These are phyloP conservation scores for Saturnispora sanitii DNA, from an alignment of 805 yeast species.

Conservation along the genomic window DNA sequence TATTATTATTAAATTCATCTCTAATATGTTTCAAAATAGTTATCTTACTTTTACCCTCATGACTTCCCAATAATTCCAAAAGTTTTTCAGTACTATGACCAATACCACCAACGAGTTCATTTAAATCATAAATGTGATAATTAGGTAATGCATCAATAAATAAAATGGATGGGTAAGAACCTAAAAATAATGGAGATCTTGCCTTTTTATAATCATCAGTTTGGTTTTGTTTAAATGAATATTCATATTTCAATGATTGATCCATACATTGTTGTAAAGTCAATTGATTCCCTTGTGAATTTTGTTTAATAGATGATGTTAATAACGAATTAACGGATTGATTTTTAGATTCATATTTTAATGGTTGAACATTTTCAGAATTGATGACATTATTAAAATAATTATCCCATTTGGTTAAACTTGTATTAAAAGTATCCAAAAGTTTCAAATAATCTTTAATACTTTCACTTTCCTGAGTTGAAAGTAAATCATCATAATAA, in stretches of 20 bases:
- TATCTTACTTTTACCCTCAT: constrained; percentile 2
- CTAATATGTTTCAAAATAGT: constrained; percentile 42
- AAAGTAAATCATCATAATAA: constrained; percentile 76
- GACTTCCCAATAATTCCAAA: constrained; percentile 1
- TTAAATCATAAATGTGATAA: constrained; percentile 47
- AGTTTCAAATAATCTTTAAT: constrained; percentile 52
- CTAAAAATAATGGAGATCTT: constrained; percentile 48
- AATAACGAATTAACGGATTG: constrained; percentile 1
- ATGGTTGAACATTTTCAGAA: constrained; percentile 23
- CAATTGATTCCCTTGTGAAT: constrained; percentile 32
- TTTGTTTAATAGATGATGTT: constrained; percentile 36
- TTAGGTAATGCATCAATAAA: constrained; percentile 49
- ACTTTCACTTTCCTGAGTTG: constrained; percentile 2
- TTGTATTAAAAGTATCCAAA: constrained; percentile 57
- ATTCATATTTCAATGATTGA: constrained; percentile 54
- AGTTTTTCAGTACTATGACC: constrained; percentile 27
- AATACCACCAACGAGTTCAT: constrained; percentile 45
- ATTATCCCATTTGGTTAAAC: constrained; percentile 77
- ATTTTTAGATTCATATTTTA: constrained; percentile 1
- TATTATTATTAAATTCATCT: constrained; percentile 55
- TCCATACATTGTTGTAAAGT: constrained; percentile 49
- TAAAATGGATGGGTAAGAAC: constrained; percentile 54
- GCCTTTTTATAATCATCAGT: constrained; percentile 34
- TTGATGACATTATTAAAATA: constrained; percentile 34
- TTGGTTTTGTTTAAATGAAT: constrained; percentile 40